These are phyloP conservation scores for Aphanomyces cochlioides DNA, from an alignment of 352 stramenopile species.

Conservation along the genomic window DNA sequence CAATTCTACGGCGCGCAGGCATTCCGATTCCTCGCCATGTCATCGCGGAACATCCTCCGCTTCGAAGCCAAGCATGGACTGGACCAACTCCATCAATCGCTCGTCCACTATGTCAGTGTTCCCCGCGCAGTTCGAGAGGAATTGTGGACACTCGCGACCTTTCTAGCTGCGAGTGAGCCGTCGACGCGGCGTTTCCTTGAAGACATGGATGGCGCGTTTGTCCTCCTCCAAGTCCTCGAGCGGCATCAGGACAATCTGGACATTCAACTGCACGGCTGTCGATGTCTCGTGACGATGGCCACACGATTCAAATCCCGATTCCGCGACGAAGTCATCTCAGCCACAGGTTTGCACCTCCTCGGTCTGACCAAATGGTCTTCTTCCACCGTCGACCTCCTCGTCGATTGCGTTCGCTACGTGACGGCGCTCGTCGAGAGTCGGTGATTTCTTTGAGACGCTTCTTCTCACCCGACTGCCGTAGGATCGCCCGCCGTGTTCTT, in stretches of 20 bases:
- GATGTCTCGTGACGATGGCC: neutral
- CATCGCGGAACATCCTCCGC: slow-evolving; percentile 19
- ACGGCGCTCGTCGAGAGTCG: slow-evolving; percentile 2
- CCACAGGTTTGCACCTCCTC: neutral
- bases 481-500: slow-evolving; percentile 17
- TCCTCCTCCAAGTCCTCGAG: slow-evolving; percentile 8
- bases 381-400: neutral
- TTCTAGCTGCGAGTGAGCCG: slow-evolving; percentile 21
- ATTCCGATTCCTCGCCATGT: neutral
- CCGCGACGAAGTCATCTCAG: neutral
- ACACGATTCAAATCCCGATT: slow-evolving; percentile 7
- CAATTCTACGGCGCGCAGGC: slow-evolving; percentile 29
- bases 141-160: slow-evolving; percentile 15
- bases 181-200: neutral
- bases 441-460: no score
- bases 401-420: neutral
- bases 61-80: slow-evolving; percentile 14
- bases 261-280: slow-evolving; percentile 15
- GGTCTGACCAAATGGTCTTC: neutral
- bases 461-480: neutral
- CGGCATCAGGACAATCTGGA: neutral
- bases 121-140: slow-evolving; percentile 8
- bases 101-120: slow-evolving; percentile 5
- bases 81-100: slow-evolving; percentile 11
- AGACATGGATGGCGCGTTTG: neutral